Conservation (phyloP, 1,139 yeast species). For the Debaryomycetaceae sp. region DNA sequence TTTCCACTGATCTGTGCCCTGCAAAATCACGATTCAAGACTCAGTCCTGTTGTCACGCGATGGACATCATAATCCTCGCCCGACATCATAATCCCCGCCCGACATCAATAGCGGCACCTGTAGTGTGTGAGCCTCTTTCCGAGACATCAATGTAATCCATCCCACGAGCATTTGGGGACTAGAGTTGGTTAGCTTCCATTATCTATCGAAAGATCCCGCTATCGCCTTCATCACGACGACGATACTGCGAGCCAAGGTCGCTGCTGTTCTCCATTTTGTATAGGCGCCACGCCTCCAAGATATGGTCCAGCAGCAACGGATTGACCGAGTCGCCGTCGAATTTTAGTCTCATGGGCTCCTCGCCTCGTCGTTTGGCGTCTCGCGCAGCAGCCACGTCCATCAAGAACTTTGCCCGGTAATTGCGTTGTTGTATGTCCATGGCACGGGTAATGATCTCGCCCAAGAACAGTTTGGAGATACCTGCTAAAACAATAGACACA, state of each 20-base stretch:
- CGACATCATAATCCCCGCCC: too few relatives aligned
- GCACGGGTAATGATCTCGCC: slow-evolving; percentile 86
- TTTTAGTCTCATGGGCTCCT: slow-evolving; percentile 19
- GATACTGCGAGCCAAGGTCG: slow-evolving; percentile 50
- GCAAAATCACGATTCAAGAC: too few relatives aligned
- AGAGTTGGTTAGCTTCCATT: neutral
- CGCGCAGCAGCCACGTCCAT: slow-evolving; percentile 28
- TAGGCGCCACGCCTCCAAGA: slow-evolving; percentile 81
- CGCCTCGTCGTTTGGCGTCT: slow-evolving; percentile 17
- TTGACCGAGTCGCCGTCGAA: slow-evolving; percentile 35
- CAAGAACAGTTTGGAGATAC: slow-evolving; percentile 77
- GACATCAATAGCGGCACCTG: too few relatives aligned
- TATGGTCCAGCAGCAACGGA: slow-evolving; percentile 75
- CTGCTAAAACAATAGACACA: slow-evolving; percentile 74
- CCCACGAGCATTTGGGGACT: too few relatives aligned
- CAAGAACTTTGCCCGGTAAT: slow-evolving; percentile 34
- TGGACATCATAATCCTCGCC: too few relatives aligned
- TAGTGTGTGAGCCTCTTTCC: too few relatives aligned
- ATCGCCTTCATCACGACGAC: slow-evolving; percentile 64
- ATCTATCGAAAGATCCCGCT: slow-evolving; percentile 52
- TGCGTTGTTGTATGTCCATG: slow-evolving; percentile 50
- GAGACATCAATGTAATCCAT: too few relatives aligned
- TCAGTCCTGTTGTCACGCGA: too few relatives aligned
- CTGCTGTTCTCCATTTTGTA: slow-evolving; percentile 61
- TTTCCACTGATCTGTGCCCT: too few relatives aligned